Evolutionary conservation across 202 grass and related monocot genomes (phyloP), one percentile per base, ranked within the genome.

Genomic region (Setaria viridis): DNA sequence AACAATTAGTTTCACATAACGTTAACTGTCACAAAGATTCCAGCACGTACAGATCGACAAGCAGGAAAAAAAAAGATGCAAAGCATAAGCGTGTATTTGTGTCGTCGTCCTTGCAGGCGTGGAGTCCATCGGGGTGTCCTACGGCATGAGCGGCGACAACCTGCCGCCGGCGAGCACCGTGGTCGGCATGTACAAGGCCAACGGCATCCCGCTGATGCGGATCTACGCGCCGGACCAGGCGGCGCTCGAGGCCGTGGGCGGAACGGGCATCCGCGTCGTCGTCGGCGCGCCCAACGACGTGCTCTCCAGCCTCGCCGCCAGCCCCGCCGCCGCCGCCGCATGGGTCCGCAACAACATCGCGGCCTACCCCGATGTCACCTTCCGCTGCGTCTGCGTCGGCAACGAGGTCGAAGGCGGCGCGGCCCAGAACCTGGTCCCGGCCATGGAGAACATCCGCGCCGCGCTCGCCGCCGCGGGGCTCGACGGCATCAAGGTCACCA

Each of bases 371-470:
- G 39, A 35, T 2, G 83, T 88, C 10, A 29, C 64, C 62, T 90
- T 93, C 91, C 76, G 69, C 6, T 93, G 85, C 77, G 20, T 92
- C 73, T 66, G 25, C 77, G 92, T 94, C 67, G 92, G 89, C 67
- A 94, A 94, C 29, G 89, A 94, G 87, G 30, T 83, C 2, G 66
- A 12, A 0, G 81, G 80, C 14, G 51, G 43, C 9, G 39, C 19
- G 1, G 35, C 62, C 10, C 64, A 59, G 13, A 17, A 71, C 37
- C 62, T 94, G 0, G 78, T 83, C 25, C 75, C 84, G 2, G 89
- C 92, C 51, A 91, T 94, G 92, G 62, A 79, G 35, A 94, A 91
- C 78, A 20, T 94, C 29, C 77, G 78, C 16, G 9, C 6, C 12
- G 77, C 89, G 7, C 77, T 94, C 0, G 67, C 8, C 0, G 56